Conservation (phyloP, 768 basidiomycete genomes). For the Russula emetica region DNA sequence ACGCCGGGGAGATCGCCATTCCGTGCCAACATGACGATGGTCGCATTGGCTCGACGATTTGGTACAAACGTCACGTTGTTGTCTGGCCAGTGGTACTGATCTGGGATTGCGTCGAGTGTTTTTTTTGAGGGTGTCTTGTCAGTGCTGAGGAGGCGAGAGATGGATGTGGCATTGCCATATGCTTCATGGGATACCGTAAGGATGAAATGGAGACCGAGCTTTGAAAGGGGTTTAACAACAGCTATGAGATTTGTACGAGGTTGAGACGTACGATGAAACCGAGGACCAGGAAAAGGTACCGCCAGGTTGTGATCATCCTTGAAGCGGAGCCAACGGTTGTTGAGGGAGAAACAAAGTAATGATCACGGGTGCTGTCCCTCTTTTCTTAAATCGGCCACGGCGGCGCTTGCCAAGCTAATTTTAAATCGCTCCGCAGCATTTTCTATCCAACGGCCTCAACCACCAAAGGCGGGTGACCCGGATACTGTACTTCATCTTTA, state of each 20-base stretch:
- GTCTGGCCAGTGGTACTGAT: constrained; percentile 32
- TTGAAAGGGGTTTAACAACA: neutral
- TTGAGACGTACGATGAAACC: constrained; percentile 33
- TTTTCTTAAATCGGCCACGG: neutral
- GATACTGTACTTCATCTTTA: too few relatives aligned
- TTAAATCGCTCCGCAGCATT: too few relatives aligned
- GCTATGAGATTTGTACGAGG: neutral
- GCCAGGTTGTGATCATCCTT: constrained; percentile 57
- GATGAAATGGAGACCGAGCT: constrained; percentile 57
- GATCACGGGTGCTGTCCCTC: neutral
- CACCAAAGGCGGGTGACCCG: too few relatives aligned
- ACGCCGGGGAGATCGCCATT: constrained; percentile 45
- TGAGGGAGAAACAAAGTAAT: neutral
- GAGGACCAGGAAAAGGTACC: constrained; percentile 48
- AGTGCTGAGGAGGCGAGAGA: constrained; percentile 36
- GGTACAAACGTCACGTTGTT: constrained; percentile 21
- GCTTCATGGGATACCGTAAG: constrained; percentile 48
- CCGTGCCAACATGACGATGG: constrained; percentile 51
- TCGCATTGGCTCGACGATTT: constrained; percentile 48
- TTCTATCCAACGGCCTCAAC: too few relatives aligned
- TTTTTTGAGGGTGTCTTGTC: constrained; percentile 25
- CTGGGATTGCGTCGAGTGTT: constrained; percentile 47
- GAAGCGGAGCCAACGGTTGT: neutral
- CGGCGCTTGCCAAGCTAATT: too few relatives aligned
- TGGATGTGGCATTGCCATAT: constrained; percentile 45